Evolutionary conservation across 805 yeast genomes (phyloP).

Genomic region (Cyberlindnera samutprakarnensis): DNA sequence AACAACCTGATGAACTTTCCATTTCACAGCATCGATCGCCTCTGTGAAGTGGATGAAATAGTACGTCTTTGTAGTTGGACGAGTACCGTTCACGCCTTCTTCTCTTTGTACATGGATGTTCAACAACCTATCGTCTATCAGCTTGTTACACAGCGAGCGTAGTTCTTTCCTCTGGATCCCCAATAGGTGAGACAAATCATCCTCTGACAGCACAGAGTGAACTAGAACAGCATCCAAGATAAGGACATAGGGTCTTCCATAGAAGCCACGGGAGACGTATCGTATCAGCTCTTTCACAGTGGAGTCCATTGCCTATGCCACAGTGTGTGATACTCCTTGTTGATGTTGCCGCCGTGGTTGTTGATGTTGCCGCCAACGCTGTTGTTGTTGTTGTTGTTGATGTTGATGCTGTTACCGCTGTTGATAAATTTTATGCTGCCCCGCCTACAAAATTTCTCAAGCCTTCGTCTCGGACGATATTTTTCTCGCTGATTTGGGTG

Average conservation of each 20-base stretch:
- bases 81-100: slow-evolving; percentile 45
- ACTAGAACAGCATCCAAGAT: slow-evolving; percentile 80
- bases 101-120: slow-evolving; percentile 67
- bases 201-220: slow-evolving; percentile 89
- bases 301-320: slow-evolving; percentile 33
- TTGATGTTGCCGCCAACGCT: neutral
- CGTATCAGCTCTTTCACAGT: slow-evolving; percentile 47
- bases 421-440: no score
- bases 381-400: neutral
- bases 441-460: no score
- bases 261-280: slow-evolving; percentile 81
- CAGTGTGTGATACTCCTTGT: no score
- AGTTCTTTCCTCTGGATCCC: slow-evolving; percentile 84
- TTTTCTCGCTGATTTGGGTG: no score
- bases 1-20: slow-evolving; percentile 90
- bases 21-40: slow-evolving; percentile 91
- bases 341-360: neutral
- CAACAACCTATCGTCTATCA: slow-evolving; percentile 78
- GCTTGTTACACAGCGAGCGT: slow-evolving; percentile 69
- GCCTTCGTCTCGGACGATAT: no score
- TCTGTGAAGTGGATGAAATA: slow-evolving; percentile 86
- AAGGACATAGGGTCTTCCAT: slow-evolving; percentile 73
- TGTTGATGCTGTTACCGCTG: no score
- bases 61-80: slow-evolving; percentile 70
- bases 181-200: slow-evolving; percentile 73